phyloP scores from a whole-genome alignment of 495 filamentous ascomycete genomes.

The Acidiella bohemica region DNA sequence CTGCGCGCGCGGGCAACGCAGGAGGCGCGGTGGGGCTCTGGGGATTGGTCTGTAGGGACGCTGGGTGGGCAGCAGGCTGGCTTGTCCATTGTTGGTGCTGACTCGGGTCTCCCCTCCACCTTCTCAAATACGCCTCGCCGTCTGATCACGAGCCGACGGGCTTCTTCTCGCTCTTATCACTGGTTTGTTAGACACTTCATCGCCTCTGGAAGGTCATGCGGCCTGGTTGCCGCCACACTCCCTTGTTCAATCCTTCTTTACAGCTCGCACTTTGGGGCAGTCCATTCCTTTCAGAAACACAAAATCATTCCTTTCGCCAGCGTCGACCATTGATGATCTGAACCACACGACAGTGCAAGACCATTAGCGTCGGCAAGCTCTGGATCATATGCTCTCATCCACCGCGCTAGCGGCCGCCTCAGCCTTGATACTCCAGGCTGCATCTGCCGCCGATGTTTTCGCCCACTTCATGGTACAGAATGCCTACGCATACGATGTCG shows the following conservation, averaged over 20 bases:
- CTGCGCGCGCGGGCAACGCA: not conserved
- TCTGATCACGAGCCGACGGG: no score
- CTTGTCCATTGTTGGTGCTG: not conserved
- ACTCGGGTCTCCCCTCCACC: no score
- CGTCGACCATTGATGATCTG: not conserved
- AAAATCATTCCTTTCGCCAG: not conserved
- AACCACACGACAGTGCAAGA: not conserved
- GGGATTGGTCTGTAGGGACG: no score
- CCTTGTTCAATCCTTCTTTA: conserved; percentile 4
- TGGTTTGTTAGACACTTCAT: no score
- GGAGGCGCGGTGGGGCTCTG: not conserved
- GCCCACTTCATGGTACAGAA: conserved; percentile 24
- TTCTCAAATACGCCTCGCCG: no score
- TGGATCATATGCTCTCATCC: no score
- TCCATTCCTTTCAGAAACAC: conserved; percentile 6
- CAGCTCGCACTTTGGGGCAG: not conserved
- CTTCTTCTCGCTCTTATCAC: no score
- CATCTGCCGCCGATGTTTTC: conserved; percentile 13
- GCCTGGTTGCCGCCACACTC: conserved; percentile 1
- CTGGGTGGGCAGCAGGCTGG: no score
- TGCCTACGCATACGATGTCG: conserved; percentile 12
- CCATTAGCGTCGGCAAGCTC: not conserved
- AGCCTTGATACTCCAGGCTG: conserved; percentile 4
- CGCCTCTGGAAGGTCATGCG: conserved; percentile 11
- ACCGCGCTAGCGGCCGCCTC: not conserved